Percentiles rank a stretch among this genome's conserved stretches.
Conservation (phyloP, 176 grass and related monocot species). For the Oryza glaberrima region DNA sequence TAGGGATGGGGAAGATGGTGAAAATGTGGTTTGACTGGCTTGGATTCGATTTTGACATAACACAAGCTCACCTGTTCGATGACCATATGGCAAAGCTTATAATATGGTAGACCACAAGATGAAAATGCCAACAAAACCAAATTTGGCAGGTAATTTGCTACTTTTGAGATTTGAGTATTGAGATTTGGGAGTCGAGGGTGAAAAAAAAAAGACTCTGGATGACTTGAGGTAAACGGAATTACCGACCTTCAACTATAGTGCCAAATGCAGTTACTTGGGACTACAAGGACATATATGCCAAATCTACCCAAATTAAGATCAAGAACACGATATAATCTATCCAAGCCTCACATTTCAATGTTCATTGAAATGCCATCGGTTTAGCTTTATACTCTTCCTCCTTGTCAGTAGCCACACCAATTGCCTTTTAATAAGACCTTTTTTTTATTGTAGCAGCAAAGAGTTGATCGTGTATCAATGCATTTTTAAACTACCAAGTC, state of each 20-base stretch:
- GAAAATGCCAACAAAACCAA: background rate
- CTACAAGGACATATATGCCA: background rate
- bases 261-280: slow-evolving; percentile 11
- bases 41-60: background rate
- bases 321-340: background rate
- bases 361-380: background rate
- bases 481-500: background rate
- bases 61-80: background rate
- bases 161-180: background rate
- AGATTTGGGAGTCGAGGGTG: background rate
- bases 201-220: background rate
- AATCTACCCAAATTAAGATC: background rate
- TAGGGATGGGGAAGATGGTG: background rate
- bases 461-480: background rate
- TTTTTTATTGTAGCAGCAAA: background rate
- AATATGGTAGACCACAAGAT: too few relatives aligned
- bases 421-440: background rate
- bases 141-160: background rate
- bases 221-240: background rate
- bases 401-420: background rate
- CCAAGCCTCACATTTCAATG: background rate
- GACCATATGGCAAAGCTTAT: too few relatives aligned
- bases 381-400: background rate
- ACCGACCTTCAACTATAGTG: background rate
- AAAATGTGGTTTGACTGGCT: background rate